Evolutionary conservation across 495 filamentous ascomycete species (phyloP), one percentile per base, ranked within the genome.

Genomic region (Podospora appendiculata): DNA sequence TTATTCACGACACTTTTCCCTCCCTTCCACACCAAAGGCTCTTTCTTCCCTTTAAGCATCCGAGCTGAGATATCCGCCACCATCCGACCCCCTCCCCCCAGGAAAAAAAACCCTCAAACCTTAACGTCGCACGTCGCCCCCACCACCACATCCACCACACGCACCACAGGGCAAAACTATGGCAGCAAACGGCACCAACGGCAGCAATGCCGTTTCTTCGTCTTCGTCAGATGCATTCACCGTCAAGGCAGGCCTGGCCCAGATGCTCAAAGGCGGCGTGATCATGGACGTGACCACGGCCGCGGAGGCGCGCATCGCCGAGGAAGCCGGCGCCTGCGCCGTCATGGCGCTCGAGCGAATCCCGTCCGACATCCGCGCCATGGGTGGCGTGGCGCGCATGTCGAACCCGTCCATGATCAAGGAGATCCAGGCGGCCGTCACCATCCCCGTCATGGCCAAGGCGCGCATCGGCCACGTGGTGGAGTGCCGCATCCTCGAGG

Each of bases 321-420:
- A 98, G 70, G 91, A 96, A 67, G 91, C 93, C 55, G 93, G 93
- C 60, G 93, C 93, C 53, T 84, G 81, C 57, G 94, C 93, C 64
- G 93, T 98, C 74, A 98, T 98, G 93, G 93, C 93, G 32, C 83
- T 98, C 56, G 94, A 97, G 77, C 87, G 93, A 61, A 94, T 98
- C 53, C 93, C 93, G 52, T 92, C 94, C 58, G 93, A 98, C 75
- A 98, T 98, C 73, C 83, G 93, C 48, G 85, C 74, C 36, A 74
- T 95, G 62, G 93, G 93, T 58, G 93, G 93, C 66, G 93, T 98
- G 14, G 90, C 92, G 2, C 84, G 93, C 67, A 98, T 98, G 93
- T 94, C 88, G 6, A 93, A 97, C 75, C 93, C 93, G 8, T 70
- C 75, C 57, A 90, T 96, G 85, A 96, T 98, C 78, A 86, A 87